Evolutionary conservation across 208 protist genomes (phyloP).

Genomic region (Naegleria lovaniensis): DNA sequence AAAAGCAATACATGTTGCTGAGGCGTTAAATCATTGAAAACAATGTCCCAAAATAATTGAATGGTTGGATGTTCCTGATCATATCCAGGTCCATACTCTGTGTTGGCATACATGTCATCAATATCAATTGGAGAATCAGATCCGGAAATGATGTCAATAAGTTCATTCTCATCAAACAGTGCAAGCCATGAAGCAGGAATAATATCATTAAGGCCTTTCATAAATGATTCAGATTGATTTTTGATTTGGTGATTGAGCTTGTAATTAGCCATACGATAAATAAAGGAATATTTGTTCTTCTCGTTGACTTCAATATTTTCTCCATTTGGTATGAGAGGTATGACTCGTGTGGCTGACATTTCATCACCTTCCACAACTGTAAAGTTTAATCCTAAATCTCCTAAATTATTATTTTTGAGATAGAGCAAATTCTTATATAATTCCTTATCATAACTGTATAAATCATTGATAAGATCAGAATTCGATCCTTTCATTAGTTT

Average conservation of each 20-base stretch:
- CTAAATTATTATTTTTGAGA: conserved; percentile 63
- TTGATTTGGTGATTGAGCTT: conserved; percentile 76
- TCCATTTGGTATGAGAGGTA: conserved; percentile 41
- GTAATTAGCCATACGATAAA: conserved; percentile 79
- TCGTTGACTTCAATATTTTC: conserved; percentile 66
- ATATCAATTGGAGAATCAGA: conserved; percentile 42
- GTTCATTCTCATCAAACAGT: conserved; percentile 74
- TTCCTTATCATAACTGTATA: conserved; percentile 69
- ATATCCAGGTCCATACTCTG: conserved; percentile 68
- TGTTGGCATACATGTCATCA: conserved; percentile 71
- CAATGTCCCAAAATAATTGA: conserved; percentile 74
- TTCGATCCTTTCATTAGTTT: conserved; percentile 63
- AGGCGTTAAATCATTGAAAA: conserved; percentile 53
- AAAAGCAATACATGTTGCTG: conserved; percentile 68
- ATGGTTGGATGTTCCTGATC: conserved; percentile 48
- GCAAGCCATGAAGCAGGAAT: conserved; percentile 58
- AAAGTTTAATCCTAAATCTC: conserved; percentile 64
- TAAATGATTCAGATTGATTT: conserved; percentile 69
- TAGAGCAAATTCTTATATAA: conserved; percentile 71
- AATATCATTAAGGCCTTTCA: conserved; percentile 60
- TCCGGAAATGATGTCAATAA: conserved; percentile 70
- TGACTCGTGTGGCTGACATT: not conserved
- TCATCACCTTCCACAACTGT: not conserved
- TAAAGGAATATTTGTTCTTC: conserved; percentile 77
- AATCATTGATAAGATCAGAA: conserved; percentile 74